phyloP scores from a whole-genome alignment of 1,139 yeast species.

The Sporopachydermia cereana region DNA sequence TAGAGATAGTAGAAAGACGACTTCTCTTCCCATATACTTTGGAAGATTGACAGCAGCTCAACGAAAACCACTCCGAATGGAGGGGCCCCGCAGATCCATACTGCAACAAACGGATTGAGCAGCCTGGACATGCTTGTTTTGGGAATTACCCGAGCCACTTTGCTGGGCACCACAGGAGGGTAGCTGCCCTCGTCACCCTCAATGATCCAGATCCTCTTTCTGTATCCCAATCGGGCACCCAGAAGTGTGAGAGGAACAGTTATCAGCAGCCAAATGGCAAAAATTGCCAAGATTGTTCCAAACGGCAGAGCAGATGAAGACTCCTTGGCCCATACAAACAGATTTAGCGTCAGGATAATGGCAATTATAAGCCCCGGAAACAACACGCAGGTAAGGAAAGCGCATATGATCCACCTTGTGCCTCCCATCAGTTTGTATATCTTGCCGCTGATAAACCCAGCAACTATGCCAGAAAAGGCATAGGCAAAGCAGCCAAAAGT shows the following conservation, averaged over 20 bases:
- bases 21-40: constrained; percentile 71
- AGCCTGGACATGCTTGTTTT: constrained; percentile 13
- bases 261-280: constrained; percentile 45
- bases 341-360: constrained; percentile 45
- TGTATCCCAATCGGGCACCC: constrained; percentile 57
- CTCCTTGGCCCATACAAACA: constrained; percentile 65
- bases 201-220: constrained; percentile 15
- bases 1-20: constrained; percentile 71
- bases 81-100: constrained; percentile 45
- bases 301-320: constrained; percentile 73
- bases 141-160: constrained; percentile 27
- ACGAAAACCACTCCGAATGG: constrained; percentile 79
- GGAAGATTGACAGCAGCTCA: constrained; percentile 62
- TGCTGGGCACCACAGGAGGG: constrained; percentile 21
- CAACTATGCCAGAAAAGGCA: constrained; percentile 57
- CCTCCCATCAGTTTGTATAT: constrained; percentile 43
- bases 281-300: constrained; percentile 50
- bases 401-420: constrained; percentile 20
- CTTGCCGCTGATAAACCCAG: constrained; percentile 61
- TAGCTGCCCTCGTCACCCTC: constrained; percentile 20
- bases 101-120: constrained; percentile 12
- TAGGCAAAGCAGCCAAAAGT: constrained; percentile 50
- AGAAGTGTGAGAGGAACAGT: constrained; percentile 65
- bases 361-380: constrained; percentile 49
- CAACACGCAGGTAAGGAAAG: constrained; percentile 21